A percentile compares a stretch with the other conserved stretches of the same genome.
Conservation (phyloP, 306 rosid genomes). For the Myrica gale region DNA sequence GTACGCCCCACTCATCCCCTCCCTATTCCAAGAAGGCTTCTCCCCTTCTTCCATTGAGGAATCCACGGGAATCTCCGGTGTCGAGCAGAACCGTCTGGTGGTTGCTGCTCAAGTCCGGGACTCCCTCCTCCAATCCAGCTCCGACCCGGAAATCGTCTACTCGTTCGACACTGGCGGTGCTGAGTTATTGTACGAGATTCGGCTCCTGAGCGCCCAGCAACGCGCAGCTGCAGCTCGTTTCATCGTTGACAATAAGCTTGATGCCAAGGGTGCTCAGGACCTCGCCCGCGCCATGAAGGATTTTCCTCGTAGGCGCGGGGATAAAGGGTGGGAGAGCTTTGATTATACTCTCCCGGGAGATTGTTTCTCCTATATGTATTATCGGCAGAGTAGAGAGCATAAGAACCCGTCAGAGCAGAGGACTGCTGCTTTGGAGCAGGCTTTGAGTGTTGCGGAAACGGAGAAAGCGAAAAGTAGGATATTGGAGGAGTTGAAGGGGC, state of each 20-base stretch:
- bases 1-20: slow-evolving; percentile 66
- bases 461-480: slow-evolving; percentile 52
- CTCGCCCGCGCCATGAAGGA: slow-evolving; percentile 81
- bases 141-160: slow-evolving; percentile 43
- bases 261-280: slow-evolving; percentile 53
- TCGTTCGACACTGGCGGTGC: slow-evolving; percentile 68
- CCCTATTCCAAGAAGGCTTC: slow-evolving; percentile 68
- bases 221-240: slow-evolving; percentile 60
- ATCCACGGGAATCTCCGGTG: slow-evolving; percentile 62
- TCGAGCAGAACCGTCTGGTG: slow-evolving; percentile 68
- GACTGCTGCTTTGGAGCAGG: slow-evolving; percentile 47
- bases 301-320: slow-evolving; percentile 62
- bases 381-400: slow-evolving; percentile 62
- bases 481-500: slow-evolving; percentile 36
- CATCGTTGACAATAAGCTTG: slow-evolving; percentile 41
- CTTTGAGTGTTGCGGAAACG: slow-evolving; percentile 43
- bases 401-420: slow-evolving; percentile 44
- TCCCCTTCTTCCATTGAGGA: slow-evolving; percentile 67
- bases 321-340: slow-evolving; percentile 66
- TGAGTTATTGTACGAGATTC: slow-evolving; percentile 62
- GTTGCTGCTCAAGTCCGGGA: slow-evolving; percentile 78
- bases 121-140: slow-evolving; percentile 48
- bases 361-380: slow-evolving; percentile 68
- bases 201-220: slow-evolving; percentile 55
- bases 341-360: slow-evolving; percentile 65